These are phyloP conservation scores for Hanseniaspora taiwanica DNA, from an alignment of 805 yeast species.

Conservation along the genomic window DNA sequence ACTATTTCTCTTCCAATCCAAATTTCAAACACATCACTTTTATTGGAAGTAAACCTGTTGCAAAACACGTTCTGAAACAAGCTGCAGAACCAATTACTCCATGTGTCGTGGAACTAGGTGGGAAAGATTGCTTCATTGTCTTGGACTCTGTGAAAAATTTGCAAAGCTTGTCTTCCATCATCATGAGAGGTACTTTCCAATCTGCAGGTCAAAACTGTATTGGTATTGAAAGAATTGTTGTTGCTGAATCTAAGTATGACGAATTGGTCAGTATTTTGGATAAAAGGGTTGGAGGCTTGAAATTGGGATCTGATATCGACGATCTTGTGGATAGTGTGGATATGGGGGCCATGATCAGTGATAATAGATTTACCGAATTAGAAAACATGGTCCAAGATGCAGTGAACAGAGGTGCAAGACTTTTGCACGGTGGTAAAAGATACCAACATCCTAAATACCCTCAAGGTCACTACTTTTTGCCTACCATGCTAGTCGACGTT, in stretches of 20 bases:
- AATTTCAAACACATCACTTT: conserved; percentile 81
- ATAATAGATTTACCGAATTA: conserved; percentile 53
- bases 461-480: conserved; percentile 85
- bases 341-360: conserved; percentile 91
- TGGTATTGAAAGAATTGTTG: conserved; percentile 89
- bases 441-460: conserved; percentile 86
- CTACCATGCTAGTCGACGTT: conserved; percentile 79
- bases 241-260: conserved; percentile 57
- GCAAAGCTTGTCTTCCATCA: conserved; percentile 52
- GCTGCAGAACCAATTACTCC: conserved; percentile 87
- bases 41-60: conserved; percentile 92
- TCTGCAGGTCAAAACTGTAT: conserved; percentile 97
- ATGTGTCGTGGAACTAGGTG: conserved; percentile 91
- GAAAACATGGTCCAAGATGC: conserved; percentile 63
- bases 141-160: conserved; percentile 63
- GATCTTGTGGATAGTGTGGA: conserved; percentile 76
- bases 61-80: conserved; percentile 70
- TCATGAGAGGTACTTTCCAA: conserved; percentile 93
- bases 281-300: conserved; percentile 42
- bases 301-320: conserved; percentile 87
- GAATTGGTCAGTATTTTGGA: conserved; percentile 42
- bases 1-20: conserved; percentile 71
- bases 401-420: conserved; percentile 64
- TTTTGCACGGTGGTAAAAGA: conserved; percentile 70
- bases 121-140: conserved; percentile 84